A percentile compares a stretch with the other conserved stretches of the same genome.
These are phyloP conservation scores for Cordia subcordata DNA, from an alignment of 257 asterid species.

Conservation along the genomic window DNA sequence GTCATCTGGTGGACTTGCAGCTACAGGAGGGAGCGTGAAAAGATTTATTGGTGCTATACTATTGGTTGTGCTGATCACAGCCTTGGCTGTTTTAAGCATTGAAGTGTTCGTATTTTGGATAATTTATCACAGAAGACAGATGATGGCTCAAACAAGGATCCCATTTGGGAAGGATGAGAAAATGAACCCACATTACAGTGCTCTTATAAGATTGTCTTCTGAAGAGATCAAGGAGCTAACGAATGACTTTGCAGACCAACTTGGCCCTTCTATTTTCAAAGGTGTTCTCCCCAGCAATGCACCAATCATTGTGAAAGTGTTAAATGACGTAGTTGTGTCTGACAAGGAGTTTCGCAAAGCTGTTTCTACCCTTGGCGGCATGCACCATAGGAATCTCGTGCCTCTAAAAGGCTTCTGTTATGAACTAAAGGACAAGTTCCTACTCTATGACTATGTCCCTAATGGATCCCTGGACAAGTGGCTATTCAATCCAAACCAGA, in stretches of 20 bases:
- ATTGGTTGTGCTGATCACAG: constrained; percentile 38
- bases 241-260: constrained; percentile 26
- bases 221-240: constrained; percentile 55
- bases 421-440: constrained; percentile 39
- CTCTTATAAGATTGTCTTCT: constrained; percentile 37
- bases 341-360: constrained; percentile 61
- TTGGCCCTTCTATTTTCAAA: constrained; percentile 44
- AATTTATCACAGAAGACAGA: constrained; percentile 29
- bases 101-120: constrained; percentile 37
- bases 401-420: constrained; percentile 59
- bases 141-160: constrained; percentile 29
- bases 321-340: constrained; percentile 34
- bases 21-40: constrained; percentile 22
- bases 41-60: constrained; percentile 36
- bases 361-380: constrained; percentile 49
- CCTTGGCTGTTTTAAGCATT: constrained; percentile 26
- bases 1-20: constrained; percentile 12
- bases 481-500: constrained; percentile 26
- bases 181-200: constrained; percentile 50
- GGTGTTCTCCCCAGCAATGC: constrained; percentile 48
- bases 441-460: constrained; percentile 46
- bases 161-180: constrained; percentile 55
- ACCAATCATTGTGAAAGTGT: constrained; percentile 38
- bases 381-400: constrained; percentile 52
- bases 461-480: constrained; percentile 57